Evolutionary conservation across 495 filamentous ascomycete species (phyloP), one percentile per base, ranked within the genome.

Genomic region (Aspergillus leporis): DNA sequence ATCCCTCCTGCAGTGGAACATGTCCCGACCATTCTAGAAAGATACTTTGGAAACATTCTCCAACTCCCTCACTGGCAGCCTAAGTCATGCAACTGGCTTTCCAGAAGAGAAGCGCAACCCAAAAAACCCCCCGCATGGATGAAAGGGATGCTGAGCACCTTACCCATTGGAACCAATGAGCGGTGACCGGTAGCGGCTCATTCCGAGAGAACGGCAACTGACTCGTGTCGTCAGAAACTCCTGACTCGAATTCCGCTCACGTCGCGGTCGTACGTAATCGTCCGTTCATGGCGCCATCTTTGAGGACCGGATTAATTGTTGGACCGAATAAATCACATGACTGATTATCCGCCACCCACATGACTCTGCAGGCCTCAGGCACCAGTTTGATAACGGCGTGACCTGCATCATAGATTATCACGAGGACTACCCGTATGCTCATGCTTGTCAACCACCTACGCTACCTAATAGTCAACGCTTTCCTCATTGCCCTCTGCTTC

Each of bases 381-480:
- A 41, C 2, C 6, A 14, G 30, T 13, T 19, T 25, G 52, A 19
- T 22, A 49, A 38, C 7, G 10, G 34, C 34, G 8, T 66, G 64
- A 63, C 61, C 61, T 66, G 64, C 64, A 66, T 66, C 64, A 66
- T 66, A n/a, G 53, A 57, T 63, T 67, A 61, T 67, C 65, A 67
- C 61, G 60, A 53, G 65, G 59, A 51, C 56, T 41, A 14, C 3
- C 38, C 38, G 38, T 41, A 41, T 41, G 38, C 38, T 41, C 18
- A 23, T 21, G 41, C 34, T 55, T 59, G 56, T 66, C 60, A 66
- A 55, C 59, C 56, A 47, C 46, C 55, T 57, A 22, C 46, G 25
- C 28, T 46, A 49, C 50, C 53, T 55, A 43, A 48, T 46, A 38
- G 12, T 30, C n/a, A 25, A 38, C 46, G 16, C 41, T 45, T 30